phyloP scores from a whole-genome alignment of 2,329 filamentous ascomycete species.

The Aspergillus bombycis region DNA sequence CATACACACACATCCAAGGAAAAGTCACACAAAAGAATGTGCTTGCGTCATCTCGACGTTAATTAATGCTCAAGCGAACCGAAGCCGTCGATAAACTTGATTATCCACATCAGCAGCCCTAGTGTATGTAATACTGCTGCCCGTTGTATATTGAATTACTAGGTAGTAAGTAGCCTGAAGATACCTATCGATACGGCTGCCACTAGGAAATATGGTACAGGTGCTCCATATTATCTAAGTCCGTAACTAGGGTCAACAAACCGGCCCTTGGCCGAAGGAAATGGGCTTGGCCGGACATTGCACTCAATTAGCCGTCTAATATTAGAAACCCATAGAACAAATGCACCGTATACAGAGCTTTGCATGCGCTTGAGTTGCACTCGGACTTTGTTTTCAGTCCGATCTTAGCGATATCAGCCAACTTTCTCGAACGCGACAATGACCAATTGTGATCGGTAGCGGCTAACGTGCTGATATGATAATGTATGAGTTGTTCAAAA shows the following conservation, averaged over 20 bases:
- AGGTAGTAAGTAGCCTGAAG: not conserved
- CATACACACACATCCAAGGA: not conserved
- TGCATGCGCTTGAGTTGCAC: not conserved
- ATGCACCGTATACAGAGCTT: not conserved
- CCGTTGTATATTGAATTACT: not conserved
- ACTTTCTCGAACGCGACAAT: not conserved
- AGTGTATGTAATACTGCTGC: not conserved
- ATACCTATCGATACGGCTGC: not conserved
- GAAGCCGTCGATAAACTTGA: not conserved
- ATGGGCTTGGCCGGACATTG: not conserved
- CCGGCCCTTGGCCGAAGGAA: not conserved
- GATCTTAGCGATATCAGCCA: not conserved
- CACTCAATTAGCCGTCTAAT: not conserved
- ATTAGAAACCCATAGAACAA: not conserved
- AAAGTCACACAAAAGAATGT: not conserved
- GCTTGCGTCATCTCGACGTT: not conserved
- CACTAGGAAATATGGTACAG: not conserved
- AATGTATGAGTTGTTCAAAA: constrained; percentile 2
- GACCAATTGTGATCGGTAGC: not conserved
- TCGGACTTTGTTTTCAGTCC: not conserved
- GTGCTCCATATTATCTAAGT: not conserved
- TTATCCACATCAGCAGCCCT: not conserved
- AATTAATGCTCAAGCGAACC: not conserved
- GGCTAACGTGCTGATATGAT: constrained; percentile 2
- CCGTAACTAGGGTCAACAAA: not conserved